phyloP scores from a whole-genome alignment of 306 rosid species.

The Rosa persica region DNA sequence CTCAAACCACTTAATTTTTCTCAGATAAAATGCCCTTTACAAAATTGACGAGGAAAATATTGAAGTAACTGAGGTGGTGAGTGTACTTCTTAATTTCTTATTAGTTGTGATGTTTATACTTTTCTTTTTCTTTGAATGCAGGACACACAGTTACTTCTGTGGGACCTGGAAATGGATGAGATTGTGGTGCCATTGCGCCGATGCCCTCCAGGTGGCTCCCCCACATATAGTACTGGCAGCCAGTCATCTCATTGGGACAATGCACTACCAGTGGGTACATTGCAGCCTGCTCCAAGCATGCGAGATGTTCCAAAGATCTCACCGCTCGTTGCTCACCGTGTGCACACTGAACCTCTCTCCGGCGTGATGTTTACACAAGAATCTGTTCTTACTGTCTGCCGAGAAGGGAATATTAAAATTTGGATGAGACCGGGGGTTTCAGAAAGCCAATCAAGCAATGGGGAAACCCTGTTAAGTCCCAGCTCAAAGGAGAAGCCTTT shows the following conservation, averaged over 20 bases:
- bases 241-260: constrained; percentile 96
- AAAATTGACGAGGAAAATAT: background rate
- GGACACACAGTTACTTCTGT: constrained; percentile 94
- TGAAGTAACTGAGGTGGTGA: background rate
- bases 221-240: constrained; percentile 84
- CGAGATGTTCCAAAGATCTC: constrained; percentile 84
- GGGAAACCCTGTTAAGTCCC: constrained; percentile 48
- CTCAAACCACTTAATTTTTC: background rate
- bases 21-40: background rate
- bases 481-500: constrained; percentile 68
- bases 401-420: constrained; percentile 87
- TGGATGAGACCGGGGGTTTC: constrained; percentile 78
- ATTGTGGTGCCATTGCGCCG: constrained; percentile 87
- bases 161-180: constrained; percentile 94
- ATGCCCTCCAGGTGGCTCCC: constrained; percentile 88
- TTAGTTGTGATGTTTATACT: background rate
- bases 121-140: constrained; percentile 25
- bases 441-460: constrained; percentile 58
- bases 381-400: constrained; percentile 82
- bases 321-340: constrained; percentile 82
- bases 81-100: background rate
- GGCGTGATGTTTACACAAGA: constrained; percentile 81
- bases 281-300: constrained; percentile 94
- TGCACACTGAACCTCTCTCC: constrained; percentile 90
- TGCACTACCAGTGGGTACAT: constrained; percentile 67